Conservation (phyloP, 129 eudicot genomes). For the Escallonia rubra region DNA sequence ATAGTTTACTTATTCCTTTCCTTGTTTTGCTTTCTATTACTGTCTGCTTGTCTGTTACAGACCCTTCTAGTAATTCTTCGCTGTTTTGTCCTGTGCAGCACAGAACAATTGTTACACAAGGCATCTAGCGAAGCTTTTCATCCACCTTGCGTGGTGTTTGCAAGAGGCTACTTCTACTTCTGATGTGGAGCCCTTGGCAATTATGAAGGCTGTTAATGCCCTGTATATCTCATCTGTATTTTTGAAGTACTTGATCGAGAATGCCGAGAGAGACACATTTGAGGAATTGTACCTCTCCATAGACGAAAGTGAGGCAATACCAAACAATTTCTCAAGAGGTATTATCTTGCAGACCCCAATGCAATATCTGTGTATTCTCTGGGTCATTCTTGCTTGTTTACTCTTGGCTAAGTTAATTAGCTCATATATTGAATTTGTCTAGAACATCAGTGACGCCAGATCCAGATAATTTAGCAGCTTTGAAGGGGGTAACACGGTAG, state of each 20-base stretch:
- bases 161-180: constrained; percentile 62
- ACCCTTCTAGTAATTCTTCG: too few species aligned
- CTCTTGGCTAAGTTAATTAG: neutral
- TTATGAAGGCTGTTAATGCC: constrained; percentile 75
- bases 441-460: too few species aligned
- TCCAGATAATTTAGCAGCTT: too few species aligned
- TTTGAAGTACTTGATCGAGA: constrained; percentile 70
- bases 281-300: constrained; percentile 64
- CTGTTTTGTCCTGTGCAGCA: constrained; percentile 40
- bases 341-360: constrained; percentile 1
- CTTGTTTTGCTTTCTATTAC: too few species aligned
- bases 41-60: too few species aligned
- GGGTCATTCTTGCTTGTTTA: neutral
- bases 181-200: constrained; percentile 39
- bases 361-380: neutral
- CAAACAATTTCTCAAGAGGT: constrained; percentile 60
- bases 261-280: constrained; percentile 55
- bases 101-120: constrained; percentile 72
- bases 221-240: constrained; percentile 75
- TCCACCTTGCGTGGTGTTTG: constrained; percentile 83
- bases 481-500: neutral
- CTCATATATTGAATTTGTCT: neutral
- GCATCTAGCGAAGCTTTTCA: constrained; percentile 80
- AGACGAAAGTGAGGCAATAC: constrained; percentile 58
- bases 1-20: too few species aligned